Evolutionary conservation across 805 yeast genomes (phyloP).

Genomic region (Myxozyma udenii): DNA sequence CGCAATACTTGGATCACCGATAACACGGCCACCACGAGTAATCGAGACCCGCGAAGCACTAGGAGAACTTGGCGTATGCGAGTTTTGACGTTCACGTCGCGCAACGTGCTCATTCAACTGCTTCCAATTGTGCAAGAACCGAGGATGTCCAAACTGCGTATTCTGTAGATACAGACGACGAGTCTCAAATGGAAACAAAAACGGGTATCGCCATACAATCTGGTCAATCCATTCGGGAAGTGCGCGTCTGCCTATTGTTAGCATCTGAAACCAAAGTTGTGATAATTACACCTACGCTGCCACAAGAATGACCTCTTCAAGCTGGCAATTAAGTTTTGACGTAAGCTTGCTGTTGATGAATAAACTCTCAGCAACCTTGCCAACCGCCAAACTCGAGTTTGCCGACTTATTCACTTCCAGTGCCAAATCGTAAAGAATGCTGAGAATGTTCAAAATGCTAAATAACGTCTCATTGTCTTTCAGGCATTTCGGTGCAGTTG

Average conservation of each 20-base stretch:
- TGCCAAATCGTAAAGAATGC: slow-evolving; percentile 30
- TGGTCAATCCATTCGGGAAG: slow-evolving; percentile 81
- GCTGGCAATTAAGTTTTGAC: slow-evolving; percentile 78
- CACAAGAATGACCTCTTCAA: slow-evolving; percentile 84
- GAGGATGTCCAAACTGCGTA: slow-evolving; percentile 86
- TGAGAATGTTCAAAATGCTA: slow-evolving; percentile 32
- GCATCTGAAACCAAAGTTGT: no score
- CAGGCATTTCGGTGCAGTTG: slow-evolving; percentile 14
- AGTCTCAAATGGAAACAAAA: slow-evolving; percentile 79
- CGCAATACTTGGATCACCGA: not conserved
- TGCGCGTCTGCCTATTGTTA: no score
- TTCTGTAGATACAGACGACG: slow-evolving; percentile 74
- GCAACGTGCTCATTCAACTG: not conserved
- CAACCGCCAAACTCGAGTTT: not conserved
- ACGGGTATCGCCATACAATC: slow-evolving; percentile 71
- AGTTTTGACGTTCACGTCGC: slow-evolving; percentile 5
- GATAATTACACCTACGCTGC: slow-evolving; percentile 57
- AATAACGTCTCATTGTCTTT: slow-evolving; percentile 19
- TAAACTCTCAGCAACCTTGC: not conserved
- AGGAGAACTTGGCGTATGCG: not conserved
- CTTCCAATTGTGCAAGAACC: slow-evolving; percentile 75
- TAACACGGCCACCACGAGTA: slow-evolving; percentile 64
- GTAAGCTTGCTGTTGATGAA: slow-evolving; percentile 79
- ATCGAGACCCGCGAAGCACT: slow-evolving; percentile 43
- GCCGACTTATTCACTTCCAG: not conserved